Evolutionary conservation across 2,329 filamentous ascomycete genomes (phyloP).

Genomic region (Zasmidium citrigriseum): DNA sequence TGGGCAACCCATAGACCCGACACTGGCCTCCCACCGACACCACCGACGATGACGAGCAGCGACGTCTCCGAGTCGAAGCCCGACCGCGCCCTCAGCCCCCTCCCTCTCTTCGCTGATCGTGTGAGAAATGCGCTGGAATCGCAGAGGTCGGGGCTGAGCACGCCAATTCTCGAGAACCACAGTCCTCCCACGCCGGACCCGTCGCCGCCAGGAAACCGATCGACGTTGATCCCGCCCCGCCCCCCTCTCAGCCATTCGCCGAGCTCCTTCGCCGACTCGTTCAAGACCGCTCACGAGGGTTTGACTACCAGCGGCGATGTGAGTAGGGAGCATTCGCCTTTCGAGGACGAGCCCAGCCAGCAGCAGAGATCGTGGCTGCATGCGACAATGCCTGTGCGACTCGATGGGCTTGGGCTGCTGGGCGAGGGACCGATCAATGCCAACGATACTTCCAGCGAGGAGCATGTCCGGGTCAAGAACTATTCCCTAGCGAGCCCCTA

Average conservation of each 20-base stretch:
- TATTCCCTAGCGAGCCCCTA: conserved; percentile 1
- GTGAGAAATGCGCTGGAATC: conserved; percentile 40
- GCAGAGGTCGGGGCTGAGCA: conserved; percentile 42
- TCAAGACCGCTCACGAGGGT: conserved; percentile 48
- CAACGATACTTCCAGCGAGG: not conserved
- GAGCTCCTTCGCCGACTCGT: conserved; percentile 50
- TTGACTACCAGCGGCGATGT: conserved; percentile 34
- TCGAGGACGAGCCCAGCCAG: not conserved
- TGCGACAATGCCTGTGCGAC: not conserved
- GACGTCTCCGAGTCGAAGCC: conserved; percentile 29
- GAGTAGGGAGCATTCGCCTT: conserved; percentile 17
- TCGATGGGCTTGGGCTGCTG: not conserved
- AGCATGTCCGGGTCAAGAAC: not conserved
- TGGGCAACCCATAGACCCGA: conserved; percentile 15
- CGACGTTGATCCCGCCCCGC: conserved; percentile 20
- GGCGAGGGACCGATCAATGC: not conserved
- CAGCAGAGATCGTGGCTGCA: conserved; percentile 4
- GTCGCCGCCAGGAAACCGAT: conserved; percentile 33
- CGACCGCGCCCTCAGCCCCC: conserved; percentile 40
- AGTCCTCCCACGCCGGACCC: conserved; percentile 38
- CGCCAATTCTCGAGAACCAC: conserved; percentile 41
- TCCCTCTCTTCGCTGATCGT: conserved; percentile 44
- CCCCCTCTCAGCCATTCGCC: conserved; percentile 25
- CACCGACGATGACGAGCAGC: conserved; percentile 40
- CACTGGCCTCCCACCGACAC: conserved; percentile 47